phyloP scores from a whole-genome alignment of 2,329 filamentous ascomycete species.

The Zymoseptoria ardabiliae region DNA sequence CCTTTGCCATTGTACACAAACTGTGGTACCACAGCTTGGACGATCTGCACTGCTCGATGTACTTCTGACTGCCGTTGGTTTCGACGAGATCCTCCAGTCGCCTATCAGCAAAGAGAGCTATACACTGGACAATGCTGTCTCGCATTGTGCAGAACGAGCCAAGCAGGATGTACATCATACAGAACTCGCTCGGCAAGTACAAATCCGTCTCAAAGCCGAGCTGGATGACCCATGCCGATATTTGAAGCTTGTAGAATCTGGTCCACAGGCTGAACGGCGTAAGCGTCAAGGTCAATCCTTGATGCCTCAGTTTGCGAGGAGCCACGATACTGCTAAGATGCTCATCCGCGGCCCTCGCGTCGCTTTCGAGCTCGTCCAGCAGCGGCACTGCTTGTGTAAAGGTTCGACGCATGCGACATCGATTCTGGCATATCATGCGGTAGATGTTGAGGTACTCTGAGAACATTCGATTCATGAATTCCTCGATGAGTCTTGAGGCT shows the following conservation, averaged over 20 bases:
- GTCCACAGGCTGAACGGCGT: slow-evolving; percentile 81
- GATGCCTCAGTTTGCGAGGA: background rate
- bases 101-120: background rate
- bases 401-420: slow-evolving; percentile 81
- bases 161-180: slow-evolving; percentile 72
- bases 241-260: slow-evolving; percentile 79
- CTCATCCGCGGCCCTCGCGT: slow-evolving; percentile 43
- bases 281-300: slow-evolving; percentile 33
- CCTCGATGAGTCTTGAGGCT: slow-evolving; percentile 67
- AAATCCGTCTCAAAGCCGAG: slow-evolving; percentile 90
- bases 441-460: slow-evolving; percentile 74
- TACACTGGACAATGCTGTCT: background rate
- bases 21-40: background rate
- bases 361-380: slow-evolving; percentile 76
- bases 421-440: slow-evolving; percentile 79
- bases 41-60: background rate
- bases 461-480: slow-evolving; percentile 48
- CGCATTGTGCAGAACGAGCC: background rate
- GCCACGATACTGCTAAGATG: slow-evolving; percentile 7
- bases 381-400: slow-evolving; percentile 75
- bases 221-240: slow-evolving; percentile 81
- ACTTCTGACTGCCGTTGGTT: background rate
- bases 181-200: slow-evolving; percentile 77
- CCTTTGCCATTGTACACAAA: background rate
- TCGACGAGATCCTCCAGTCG: background rate